phyloP scores from a whole-genome alignment of 2,329 filamentous ascomycete genomes.

The Penicillium digitatum region DNA sequence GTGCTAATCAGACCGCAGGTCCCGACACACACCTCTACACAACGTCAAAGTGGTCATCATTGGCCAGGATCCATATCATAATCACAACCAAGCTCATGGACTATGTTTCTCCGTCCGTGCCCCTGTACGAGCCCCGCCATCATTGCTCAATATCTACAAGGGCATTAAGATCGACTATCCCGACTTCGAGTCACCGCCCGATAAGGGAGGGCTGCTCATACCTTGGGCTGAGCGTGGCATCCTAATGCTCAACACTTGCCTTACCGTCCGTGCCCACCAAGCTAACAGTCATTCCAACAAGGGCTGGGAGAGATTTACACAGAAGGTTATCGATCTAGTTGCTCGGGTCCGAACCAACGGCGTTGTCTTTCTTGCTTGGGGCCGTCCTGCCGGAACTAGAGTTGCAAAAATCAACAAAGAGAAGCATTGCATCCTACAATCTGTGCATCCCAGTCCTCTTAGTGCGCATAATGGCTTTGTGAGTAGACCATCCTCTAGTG shows the following conservation, averaged over 20 bases:
- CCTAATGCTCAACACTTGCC: constrained; percentile 86
- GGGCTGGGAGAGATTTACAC: constrained; percentile 92
- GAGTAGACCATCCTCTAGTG: constrained; percentile 32
- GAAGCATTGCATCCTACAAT: constrained; percentile 77
- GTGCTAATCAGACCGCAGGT: constrained; percentile 58
- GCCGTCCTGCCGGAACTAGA: constrained; percentile 74
- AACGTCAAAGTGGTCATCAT: constrained; percentile 89
- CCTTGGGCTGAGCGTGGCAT: constrained; percentile 94
- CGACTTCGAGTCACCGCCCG: constrained; percentile 67
- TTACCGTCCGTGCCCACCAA: constrained; percentile 86
- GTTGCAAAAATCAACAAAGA: constrained; percentile 68
- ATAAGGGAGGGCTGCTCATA: constrained; percentile 75
- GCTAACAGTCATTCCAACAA: constrained; percentile 79
- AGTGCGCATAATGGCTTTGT: constrained; percentile 77
- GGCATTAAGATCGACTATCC: constrained; percentile 87
- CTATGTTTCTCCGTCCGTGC: constrained; percentile 92
- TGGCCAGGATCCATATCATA: constrained; percentile 97
- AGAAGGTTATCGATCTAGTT: constrained; percentile 84
- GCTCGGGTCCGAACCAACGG: constrained; percentile 70
- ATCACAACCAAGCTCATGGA: constrained; percentile 89
- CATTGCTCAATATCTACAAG: constrained; percentile 89
- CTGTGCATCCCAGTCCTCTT: constrained; percentile 89
- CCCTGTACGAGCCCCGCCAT: constrained; percentile 82
- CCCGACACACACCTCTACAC: constrained; percentile 82
- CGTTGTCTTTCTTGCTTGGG: constrained; percentile 96